Percentiles rank a stretch among this genome's conserved stretches.
Evolutionary conservation across 108 stramenopile species (phyloP).

Genomic region (Thalassiosira profunda): DNA sequence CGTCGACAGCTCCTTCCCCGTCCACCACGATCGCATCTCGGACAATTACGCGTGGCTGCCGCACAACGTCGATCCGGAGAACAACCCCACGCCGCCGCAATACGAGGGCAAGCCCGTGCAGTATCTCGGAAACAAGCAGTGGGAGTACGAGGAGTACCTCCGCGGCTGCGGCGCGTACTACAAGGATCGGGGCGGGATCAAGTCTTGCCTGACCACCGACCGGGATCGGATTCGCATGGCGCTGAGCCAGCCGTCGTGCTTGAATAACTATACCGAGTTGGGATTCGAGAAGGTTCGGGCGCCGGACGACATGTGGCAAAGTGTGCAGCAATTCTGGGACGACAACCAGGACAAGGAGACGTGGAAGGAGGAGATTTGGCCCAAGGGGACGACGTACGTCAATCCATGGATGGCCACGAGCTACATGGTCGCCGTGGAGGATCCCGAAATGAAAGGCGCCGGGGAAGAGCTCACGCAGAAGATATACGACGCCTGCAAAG

Average conservation of each 20-base stretch:
- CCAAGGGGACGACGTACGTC: conserved; percentile 60
- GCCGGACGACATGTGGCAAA: conserved; percentile 53
- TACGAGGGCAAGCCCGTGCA: conserved; percentile 52
- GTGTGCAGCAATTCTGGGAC: conserved; percentile 69
- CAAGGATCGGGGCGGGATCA: not conserved
- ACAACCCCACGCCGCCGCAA: conserved; percentile 15
- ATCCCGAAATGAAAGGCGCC: not conserved
- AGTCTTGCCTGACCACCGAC: conserved; percentile 37
- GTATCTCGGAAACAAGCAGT: conserved; percentile 49
- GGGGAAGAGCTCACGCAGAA: conserved; percentile 21
- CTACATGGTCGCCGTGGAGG: conserved; percentile 35
- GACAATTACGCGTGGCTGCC: conserved; percentile 62
- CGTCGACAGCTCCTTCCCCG: conserved; percentile 71
- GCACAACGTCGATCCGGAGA: conserved; percentile 54
- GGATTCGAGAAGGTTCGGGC: conserved; percentile 68
- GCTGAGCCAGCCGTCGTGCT: conserved; percentile 20
- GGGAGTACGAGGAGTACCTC: conserved; percentile 52
- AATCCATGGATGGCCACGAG: conserved; percentile 53
- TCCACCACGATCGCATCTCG: conserved; percentile 37
- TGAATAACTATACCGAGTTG: conserved; percentile 66
- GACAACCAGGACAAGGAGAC: conserved; percentile 43
- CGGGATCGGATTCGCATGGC: conserved; percentile 57
- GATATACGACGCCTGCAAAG: conserved; percentile 27
- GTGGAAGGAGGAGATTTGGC: conserved; percentile 51
- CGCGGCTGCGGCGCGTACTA: conserved; percentile 48